A percentile compares a stretch with the other conserved stretches of the same genome.
Evolutionary conservation across 2,329 filamentous ascomycete species (phyloP).

Genomic region (Emmonsiellopsis sp.): DNA sequence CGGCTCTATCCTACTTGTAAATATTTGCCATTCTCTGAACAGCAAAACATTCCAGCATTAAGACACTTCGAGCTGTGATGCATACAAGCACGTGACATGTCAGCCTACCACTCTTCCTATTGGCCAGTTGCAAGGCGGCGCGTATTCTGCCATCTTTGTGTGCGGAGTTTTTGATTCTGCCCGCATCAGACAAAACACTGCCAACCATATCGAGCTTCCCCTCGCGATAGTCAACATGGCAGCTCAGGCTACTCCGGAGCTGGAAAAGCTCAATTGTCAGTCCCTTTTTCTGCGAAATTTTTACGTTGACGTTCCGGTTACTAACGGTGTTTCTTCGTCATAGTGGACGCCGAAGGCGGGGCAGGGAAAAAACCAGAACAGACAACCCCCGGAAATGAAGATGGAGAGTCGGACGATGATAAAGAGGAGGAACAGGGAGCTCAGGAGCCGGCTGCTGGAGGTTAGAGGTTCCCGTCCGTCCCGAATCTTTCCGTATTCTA

Average conservation of each 20-base stretch:
- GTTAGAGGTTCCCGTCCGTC: conserved; percentile 15
- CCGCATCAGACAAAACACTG: not conserved
- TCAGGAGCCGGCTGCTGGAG: conserved; percentile 31
- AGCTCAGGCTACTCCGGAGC: conserved; percentile 32
- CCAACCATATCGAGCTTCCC: not conserved
- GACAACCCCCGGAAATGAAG: conserved; percentile 31
- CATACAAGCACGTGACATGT: not conserved
- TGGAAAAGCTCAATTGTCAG: conserved; percentile 34
- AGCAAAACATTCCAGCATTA: too few species aligned
- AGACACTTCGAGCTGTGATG: too few species aligned
- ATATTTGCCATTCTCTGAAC: too few species aligned
- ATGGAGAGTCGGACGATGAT: conserved; percentile 48
- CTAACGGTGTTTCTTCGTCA: conserved; percentile 7
- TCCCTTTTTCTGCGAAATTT: not conserved
- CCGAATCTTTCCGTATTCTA: conserved; percentile 3
- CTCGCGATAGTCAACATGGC: conserved; percentile 26
- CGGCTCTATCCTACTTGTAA: too few species aligned
- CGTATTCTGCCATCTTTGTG: not conserved
- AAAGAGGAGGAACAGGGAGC: conserved; percentile 39
- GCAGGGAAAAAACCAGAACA: conserved; percentile 26
- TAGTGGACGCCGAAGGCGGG: conserved; percentile 32
- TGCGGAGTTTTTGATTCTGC: not conserved
- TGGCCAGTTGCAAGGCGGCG: not conserved
- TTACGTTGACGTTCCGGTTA: not conserved
- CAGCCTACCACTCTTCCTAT: not conserved